Evolutionary conservation across 1,284 basidiomycete genomes (phyloP), one percentile per base, ranked within the genome.

Genomic region (Malassezia furfur): DNA sequence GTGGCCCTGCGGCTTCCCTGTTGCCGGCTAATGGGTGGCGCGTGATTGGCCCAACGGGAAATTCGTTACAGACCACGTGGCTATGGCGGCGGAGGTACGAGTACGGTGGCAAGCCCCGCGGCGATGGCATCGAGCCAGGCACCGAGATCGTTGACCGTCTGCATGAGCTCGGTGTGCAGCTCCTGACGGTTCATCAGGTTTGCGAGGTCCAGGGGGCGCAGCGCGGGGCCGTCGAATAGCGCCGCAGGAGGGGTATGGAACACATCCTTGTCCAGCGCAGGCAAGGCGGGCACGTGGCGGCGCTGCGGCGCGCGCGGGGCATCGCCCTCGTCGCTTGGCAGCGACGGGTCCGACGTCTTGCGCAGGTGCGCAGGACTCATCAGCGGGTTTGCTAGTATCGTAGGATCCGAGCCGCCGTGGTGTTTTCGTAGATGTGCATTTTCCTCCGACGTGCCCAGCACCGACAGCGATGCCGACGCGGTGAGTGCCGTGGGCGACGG

Each of bases 41-140:
- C n/a, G 28, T 48, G 34, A 48, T 50, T 50, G 48, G 48, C n/a
- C 19, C 9, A 17, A 28, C 28, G 48, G 48, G 47, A 28, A 17
- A 34, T 22, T 28, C 14, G 28, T 21, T n/a, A 22, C 17, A 12
- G 3, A 25, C 48, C 48, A 50, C 48, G 37, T 50, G 48, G 37
- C 11, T 34, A 38, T 14, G 21, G 43, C 7, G 21, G 10, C 11
- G 30, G 56, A 3, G 52, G 32, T 40, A 59, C 52, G 11, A 67
- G 49, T 25, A 64, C 66, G 5, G 57, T 36, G 3, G 57, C 57
- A 28, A 67, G 50, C 0, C 64, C 91, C 78, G 45, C 78, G 81
- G 48, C 86, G 1, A 94, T 81, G 0, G 84, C 80, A 4, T 83
- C 81, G 51, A 96, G 77, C 88, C 88, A 94, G 61, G 81, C 79